Evolutionary conservation across 352 stramenopile species (phyloP).

Genomic region (Thalassiosira mediterranea): DNA sequence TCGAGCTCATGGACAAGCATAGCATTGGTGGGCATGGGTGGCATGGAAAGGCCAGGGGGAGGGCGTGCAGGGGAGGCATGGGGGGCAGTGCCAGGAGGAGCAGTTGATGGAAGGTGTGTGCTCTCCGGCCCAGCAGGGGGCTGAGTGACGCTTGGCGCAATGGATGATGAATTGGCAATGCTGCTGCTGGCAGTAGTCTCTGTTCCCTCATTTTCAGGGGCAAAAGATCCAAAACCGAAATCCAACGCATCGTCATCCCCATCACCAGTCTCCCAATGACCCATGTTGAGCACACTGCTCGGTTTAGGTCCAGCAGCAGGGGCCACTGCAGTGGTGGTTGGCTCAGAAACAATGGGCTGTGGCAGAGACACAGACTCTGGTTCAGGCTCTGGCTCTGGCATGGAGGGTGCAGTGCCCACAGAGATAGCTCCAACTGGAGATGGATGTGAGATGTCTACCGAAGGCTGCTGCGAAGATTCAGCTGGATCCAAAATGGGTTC

Average conservation of each 20-base stretch:
- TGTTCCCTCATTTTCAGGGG: slow-evolving; percentile 46
- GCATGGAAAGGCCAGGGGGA: slow-evolving; percentile 80
- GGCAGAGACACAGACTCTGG: slow-evolving; percentile 14
- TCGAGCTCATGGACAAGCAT: slow-evolving; percentile 82
- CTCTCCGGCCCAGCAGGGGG: slow-evolving; percentile 10
- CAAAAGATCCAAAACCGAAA: slow-evolving; percentile 82
- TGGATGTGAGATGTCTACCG: slow-evolving; percentile 25
- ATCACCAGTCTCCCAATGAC: slow-evolving; percentile 77
- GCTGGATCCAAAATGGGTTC: slow-evolving; percentile 39
- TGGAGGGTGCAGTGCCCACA: slow-evolving; percentile 15
- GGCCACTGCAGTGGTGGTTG: slow-evolving; percentile 8
- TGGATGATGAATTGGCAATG: not conserved
- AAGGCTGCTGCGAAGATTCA: slow-evolving; percentile 12
- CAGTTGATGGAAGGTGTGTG: not conserved
- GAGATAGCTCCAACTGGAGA: slow-evolving; percentile 18
- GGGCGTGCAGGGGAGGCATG: slow-evolving; percentile 71
- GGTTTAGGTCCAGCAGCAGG: slow-evolving; percentile 32
- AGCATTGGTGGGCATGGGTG: slow-evolving; percentile 74
- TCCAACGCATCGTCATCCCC: slow-evolving; percentile 69
- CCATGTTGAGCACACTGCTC: slow-evolving; percentile 81
- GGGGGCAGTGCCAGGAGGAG: slow-evolving; percentile 9
- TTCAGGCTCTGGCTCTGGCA: slow-evolving; percentile 17
- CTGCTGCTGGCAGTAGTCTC: slow-evolving; percentile 7
- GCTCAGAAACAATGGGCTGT: slow-evolving; percentile 13
- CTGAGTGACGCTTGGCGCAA: slow-evolving; percentile 3